These are phyloP conservation scores for Fraxinus platypoda DNA, from an alignment of 305 asterid genomes.

Conservation along the genomic window DNA sequence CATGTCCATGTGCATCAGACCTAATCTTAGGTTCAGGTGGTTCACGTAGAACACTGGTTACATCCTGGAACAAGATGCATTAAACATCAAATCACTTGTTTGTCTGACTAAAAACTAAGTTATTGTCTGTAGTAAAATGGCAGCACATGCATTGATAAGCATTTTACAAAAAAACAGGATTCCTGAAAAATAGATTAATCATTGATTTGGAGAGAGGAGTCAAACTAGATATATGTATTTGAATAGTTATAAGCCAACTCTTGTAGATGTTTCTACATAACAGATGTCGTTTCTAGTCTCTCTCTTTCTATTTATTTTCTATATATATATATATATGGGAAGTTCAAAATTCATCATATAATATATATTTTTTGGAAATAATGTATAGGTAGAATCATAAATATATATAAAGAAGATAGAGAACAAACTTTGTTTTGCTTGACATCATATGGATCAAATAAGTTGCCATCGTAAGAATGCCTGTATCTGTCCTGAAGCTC, in stretches of 20 bases:
- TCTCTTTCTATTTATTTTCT: too few relatives aligned
- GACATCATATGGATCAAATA: conserved; percentile 56
- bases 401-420: conserved; percentile 26
- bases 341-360: not conserved
- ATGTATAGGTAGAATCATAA: not conserved
- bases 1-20: conserved; percentile 63
- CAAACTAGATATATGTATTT: not conserved
- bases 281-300: too few relatives aligned
- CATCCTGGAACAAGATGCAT: conserved; percentile 46
- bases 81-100: conserved; percentile 18
- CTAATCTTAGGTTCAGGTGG: conserved; percentile 56
- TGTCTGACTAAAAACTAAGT: conserved; percentile 14
- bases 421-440: conserved; percentile 65
- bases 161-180: not conserved
- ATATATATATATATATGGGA: too few relatives aligned
- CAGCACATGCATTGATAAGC: not conserved
- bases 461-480: conserved; percentile 66
- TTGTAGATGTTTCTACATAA: not conserved
- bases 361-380: not conserved
- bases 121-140: not conserved
- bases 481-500: conserved; percentile 62
- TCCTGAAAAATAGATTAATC: not conserved
- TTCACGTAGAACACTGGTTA: conserved; percentile 57
- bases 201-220: not conserved
- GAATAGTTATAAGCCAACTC: not conserved